These are phyloP conservation scores for Achlya hypogyna DNA, from an alignment of 352 stramenopile species.

Conservation along the genomic window DNA sequence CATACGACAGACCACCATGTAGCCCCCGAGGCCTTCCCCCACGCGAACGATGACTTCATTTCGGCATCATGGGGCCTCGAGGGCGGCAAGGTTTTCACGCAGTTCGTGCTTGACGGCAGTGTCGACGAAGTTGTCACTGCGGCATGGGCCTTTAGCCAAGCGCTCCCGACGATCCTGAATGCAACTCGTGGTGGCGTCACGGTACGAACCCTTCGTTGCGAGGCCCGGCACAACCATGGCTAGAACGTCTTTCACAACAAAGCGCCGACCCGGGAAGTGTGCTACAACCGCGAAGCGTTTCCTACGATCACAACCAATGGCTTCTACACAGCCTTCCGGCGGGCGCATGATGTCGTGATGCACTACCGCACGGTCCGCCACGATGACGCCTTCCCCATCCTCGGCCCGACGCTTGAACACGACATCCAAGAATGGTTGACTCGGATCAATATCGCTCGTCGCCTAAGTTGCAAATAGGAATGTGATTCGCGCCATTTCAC, in stretches of 20 bases:
- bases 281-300: slow-evolving; percentile 1
- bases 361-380: not conserved
- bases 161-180: not conserved
- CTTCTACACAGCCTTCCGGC: not conserved
- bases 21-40: not conserved
- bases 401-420: not conserved
- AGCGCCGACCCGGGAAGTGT: not conserved
- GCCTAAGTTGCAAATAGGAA: not conserved
- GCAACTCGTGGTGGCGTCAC: not conserved
- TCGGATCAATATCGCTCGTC: not conserved
- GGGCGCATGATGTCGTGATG: not conserved
- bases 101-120: not conserved
- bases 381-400: not conserved
- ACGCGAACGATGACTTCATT: not conserved
- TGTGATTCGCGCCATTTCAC: not conserved
- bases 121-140: not conserved
- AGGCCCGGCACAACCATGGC: not conserved
- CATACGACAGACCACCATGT: not conserved
- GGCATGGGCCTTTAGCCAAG: not conserved
- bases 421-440: not conserved
- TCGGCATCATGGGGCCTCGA: not conserved
- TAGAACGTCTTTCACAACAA: slow-evolving; percentile 1
- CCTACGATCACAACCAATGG: not conserved
- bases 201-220: not conserved
- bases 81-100: not conserved